These are phyloP conservation scores for Triglochin maritima DNA, from an alignment of 106 monocot genomes.

Conservation along the genomic window DNA sequence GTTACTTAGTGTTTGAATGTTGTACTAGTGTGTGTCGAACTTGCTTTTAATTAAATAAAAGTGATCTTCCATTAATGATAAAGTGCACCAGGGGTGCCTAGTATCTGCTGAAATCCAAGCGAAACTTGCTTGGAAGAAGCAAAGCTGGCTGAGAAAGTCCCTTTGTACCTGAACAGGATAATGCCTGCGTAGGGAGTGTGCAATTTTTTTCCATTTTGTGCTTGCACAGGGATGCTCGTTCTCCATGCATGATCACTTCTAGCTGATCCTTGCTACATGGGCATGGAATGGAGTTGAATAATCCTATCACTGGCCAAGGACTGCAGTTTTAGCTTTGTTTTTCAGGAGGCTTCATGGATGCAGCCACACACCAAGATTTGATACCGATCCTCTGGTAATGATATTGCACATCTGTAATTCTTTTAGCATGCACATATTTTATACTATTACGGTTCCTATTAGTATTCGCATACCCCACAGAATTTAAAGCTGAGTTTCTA, in stretches of 20 bases:
- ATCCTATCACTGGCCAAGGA: not conserved
- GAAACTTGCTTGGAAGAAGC: constrained; percentile 18
- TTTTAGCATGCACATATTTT: too few relatives aligned
- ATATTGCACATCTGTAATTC: too few relatives aligned
- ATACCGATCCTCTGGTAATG: too few relatives aligned
- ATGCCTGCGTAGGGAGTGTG: constrained; percentile 99
- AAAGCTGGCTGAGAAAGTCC: constrained; percentile 96
- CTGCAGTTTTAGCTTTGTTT: too few relatives aligned
- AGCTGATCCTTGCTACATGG: not conserved
- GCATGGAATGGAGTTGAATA: not conserved
- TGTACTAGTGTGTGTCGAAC: too few relatives aligned
- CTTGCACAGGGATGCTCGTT: not conserved
- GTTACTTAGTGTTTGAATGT: not conserved
- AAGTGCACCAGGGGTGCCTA: constrained; percentile 92
- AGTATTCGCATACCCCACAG: too few relatives aligned
- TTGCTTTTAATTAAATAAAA: not conserved
- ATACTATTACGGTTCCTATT: too few relatives aligned
- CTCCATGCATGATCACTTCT: not conserved
- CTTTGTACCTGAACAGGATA: constrained; percentile 99
- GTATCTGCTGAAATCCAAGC: constrained; percentile 24
- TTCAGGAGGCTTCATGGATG: too few relatives aligned
- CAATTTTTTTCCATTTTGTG: constrained; percentile 25
- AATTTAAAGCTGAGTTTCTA: too few relatives aligned
- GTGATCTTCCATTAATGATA: constrained; percentile 33
- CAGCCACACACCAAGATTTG: too few relatives aligned